These are phyloP conservation scores for Meyerozyma carpophila DNA, from an alignment of 1,139 yeast genomes.

Conservation along the genomic window DNA sequence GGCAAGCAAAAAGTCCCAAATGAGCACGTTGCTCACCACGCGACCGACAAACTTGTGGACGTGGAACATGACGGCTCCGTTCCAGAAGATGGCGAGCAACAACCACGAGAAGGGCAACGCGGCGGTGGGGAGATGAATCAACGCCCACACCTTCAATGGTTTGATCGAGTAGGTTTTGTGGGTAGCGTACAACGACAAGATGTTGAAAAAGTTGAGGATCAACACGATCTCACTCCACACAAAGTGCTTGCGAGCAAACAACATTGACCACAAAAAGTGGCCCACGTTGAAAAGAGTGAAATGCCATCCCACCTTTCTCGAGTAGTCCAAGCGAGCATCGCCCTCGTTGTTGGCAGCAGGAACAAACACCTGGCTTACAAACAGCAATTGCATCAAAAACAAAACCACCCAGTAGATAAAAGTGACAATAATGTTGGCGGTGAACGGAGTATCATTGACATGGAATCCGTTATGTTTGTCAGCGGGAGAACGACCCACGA, in stretches of 20 bases:
- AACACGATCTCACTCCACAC: slow-evolving; percentile 54
- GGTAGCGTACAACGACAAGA: slow-evolving; percentile 49
- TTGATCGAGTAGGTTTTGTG: slow-evolving; percentile 57
- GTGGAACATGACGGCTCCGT: slow-evolving; percentile 65
- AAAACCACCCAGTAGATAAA: slow-evolving; percentile 55
- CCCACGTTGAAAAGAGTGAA: slow-evolving; percentile 57
- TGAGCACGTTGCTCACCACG: slow-evolving; percentile 61
- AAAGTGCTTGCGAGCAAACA: slow-evolving; percentile 54
- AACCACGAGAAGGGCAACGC: slow-evolving; percentile 76
- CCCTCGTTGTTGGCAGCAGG: slow-evolving; percentile 28
- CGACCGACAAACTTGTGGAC: slow-evolving; percentile 60
- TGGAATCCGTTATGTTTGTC: slow-evolving; percentile 41
- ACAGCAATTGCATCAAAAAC: slow-evolving; percentile 49
- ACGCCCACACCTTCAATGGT: slow-evolving; percentile 47
- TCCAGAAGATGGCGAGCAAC: slow-evolving; percentile 71
- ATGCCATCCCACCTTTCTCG: slow-evolving; percentile 50
- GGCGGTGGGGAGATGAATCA: slow-evolving; percentile 58
- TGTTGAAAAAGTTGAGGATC: slow-evolving; percentile 50
- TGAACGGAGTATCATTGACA: slow-evolving; percentile 59
- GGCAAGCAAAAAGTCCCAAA: slow-evolving; percentile 72
- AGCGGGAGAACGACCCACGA: slow-evolving; percentile 44
- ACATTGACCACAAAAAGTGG: slow-evolving; percentile 55
- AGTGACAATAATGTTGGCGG: slow-evolving; percentile 49
- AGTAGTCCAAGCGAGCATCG: slow-evolving; percentile 16
- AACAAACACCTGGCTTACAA: slow-evolving; percentile 47